Conservation (phyloP, 768 basidiomycete genomes). For the Xerocomellus amylosporus region DNA sequence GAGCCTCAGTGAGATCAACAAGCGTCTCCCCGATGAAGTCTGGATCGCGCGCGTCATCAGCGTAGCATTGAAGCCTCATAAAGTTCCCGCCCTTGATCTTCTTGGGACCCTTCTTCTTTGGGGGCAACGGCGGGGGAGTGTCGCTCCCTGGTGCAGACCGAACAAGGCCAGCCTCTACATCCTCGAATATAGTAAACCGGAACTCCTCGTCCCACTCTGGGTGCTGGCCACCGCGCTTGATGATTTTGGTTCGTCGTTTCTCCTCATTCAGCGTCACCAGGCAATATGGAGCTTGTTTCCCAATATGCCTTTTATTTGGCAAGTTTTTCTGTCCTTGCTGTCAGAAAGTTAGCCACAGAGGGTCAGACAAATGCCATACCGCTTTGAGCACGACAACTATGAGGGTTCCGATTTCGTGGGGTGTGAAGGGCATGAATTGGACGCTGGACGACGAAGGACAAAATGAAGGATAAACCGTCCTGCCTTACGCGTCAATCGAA, state of each 20-base stretch:
- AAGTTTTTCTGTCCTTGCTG: constrained; percentile 65
- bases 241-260: constrained; percentile 85
- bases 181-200: constrained; percentile 86
- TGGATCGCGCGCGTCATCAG: constrained; percentile 93
- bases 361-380: constrained; percentile 48
- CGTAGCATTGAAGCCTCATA: constrained; percentile 86
- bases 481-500: constrained; percentile 21
- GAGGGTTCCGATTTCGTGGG: constrained; percentile 86
- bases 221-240: constrained; percentile 96
- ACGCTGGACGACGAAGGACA: constrained; percentile 1
- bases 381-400: constrained; percentile 93
- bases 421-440: constrained; percentile 52
- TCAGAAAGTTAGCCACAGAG: constrained; percentile 13
- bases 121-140: constrained; percentile 67
- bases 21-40: constrained; percentile 90
- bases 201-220: constrained; percentile 99
- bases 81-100: constrained; percentile 67
- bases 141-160: constrained; percentile 40
- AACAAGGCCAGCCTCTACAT: constrained; percentile 53
- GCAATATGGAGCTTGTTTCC: constrained; percentile 98
- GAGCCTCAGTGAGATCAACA: constrained; percentile 83
- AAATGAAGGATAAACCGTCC: constrained; percentile 5
- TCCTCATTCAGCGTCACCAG: constrained; percentile 74
- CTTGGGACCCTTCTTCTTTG: constrained; percentile 51
- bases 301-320: constrained; percentile 88